A percentile compares a stretch with the other conserved stretches of the same genome.
Evolutionary conservation across 2,329 filamentous ascomycete genomes (phyloP).

Genomic region (Clathrospora elynae): DNA sequence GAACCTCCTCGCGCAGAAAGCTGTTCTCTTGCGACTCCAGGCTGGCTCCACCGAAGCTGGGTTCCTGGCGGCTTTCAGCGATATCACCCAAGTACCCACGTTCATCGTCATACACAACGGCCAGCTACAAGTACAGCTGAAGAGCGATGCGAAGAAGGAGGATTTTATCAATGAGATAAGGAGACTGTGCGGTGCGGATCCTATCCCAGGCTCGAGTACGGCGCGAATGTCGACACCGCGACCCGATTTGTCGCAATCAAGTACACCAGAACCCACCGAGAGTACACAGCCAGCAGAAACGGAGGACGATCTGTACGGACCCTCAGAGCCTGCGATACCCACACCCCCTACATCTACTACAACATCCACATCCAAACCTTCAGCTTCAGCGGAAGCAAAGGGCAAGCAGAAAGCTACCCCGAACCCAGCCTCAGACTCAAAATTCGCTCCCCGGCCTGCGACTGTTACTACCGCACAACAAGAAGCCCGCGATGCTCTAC

Average conservation of each 20-base stretch:
- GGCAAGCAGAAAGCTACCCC: slow-evolving; percentile 53
- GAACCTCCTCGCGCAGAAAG: slow-evolving; percentile 62
- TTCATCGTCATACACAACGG: slow-evolving; percentile 82
- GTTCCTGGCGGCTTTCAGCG: slow-evolving; percentile 81
- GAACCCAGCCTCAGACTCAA: slow-evolving; percentile 23
- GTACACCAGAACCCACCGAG: slow-evolving; percentile 12
- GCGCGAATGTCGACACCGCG: slow-evolving; percentile 16
- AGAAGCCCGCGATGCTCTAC: slow-evolving; percentile 54
- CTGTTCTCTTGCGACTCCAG: slow-evolving; percentile 71
- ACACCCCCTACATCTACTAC: slow-evolving; percentile 8
- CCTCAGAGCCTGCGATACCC: slow-evolving; percentile 8
- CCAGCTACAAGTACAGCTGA: slow-evolving; percentile 76
- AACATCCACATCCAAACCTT: slow-evolving; percentile 8
- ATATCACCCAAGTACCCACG: slow-evolving; percentile 76
- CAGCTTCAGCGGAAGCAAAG: slow-evolving; percentile 34
- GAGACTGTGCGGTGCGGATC: slow-evolving; percentile 42
- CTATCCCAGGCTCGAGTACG: slow-evolving; percentile 33
- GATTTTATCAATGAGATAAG: slow-evolving; percentile 67
- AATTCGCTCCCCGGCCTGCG: slow-evolving; percentile 40
- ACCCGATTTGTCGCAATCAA: no score
- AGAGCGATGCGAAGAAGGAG: slow-evolving; percentile 65
- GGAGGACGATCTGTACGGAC: slow-evolving; percentile 14
- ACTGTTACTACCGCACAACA: slow-evolving; percentile 47
- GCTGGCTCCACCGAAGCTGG: slow-evolving; percentile 79
- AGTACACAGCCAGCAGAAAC: slow-evolving; percentile 1